phyloP scores from a whole-genome alignment of 495 filamentous ascomycete species.

The Xylaria bambusicola region DNA sequence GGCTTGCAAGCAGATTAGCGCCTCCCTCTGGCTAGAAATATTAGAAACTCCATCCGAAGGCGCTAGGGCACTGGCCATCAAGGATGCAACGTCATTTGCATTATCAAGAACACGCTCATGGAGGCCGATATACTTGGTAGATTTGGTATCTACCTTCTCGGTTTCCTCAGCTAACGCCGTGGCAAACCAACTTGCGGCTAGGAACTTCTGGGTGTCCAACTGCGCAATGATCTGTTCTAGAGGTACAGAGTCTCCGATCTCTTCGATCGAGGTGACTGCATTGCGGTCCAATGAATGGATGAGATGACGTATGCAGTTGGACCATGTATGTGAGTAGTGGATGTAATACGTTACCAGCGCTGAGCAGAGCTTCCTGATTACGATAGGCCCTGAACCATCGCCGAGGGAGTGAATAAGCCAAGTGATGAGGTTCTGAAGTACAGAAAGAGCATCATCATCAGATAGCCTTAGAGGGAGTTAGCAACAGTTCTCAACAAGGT shows the following conservation, averaged over 20 bases:
- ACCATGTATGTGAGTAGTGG: conserved; percentile 69
- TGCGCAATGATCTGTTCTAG: conserved; percentile 55
- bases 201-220: conserved; percentile 56
- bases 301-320: conserved; percentile 67
- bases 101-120: conserved; percentile 55
- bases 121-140: conserved; percentile 52
- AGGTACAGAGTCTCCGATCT: conserved; percentile 51
- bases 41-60: conserved; percentile 24
- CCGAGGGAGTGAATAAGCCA: conserved; percentile 65
- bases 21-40: conserved; percentile 44
- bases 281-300: conserved; percentile 61
- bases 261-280: conserved; percentile 46
- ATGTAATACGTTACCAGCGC: conserved; percentile 80
- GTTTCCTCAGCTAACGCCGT: conserved; percentile 75
- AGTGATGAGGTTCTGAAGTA: conserved; percentile 69
- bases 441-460: conserved; percentile 59
- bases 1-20: conserved; percentile 63
- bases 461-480: conserved; percentile 58
- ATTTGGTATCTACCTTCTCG: conserved; percentile 61
- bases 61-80: conserved; percentile 50
- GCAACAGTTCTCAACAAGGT: neutral
- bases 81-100: conserved; percentile 48
- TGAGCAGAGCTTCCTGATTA: conserved; percentile 80
- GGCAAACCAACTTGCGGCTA: conserved; percentile 70
- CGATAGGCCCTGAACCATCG: conserved; percentile 61